Base-by-base conservation (phyloP, 2,329 filamentous ascomycete genomes). In the Cryphonectria japonica region DNA sequence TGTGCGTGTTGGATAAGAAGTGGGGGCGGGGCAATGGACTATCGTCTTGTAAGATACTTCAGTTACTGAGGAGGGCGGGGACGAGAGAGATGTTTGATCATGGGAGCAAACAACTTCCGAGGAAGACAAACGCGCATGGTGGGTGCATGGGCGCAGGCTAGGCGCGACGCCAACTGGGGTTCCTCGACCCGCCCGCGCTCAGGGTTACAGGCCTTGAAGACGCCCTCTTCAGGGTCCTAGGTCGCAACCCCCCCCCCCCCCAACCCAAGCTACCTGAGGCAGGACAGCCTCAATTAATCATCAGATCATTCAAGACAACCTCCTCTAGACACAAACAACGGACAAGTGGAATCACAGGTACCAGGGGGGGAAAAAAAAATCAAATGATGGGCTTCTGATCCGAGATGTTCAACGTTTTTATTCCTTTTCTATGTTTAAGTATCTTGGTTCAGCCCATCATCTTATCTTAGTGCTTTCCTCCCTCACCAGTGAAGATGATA, bases 401-500 rank as follows among this genome's bases (percentile, higher is more conserved):
- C 26, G 9, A 22, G 8, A 46, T 11, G n/a, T 4, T 61, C 37
- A 39, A 66, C 57, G 50, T 66, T 59, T 50, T 41, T 65, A 54
- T 63, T 69, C 32, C 34, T 34, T 34, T 34, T 67, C 66, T 72
- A 68, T 72, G 50, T 68, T 32, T 37, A 65, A 63, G 41, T 68
- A 68, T 57, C 34, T 68, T 60, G 46, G 46, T 63, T 52, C 66
- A 34, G 26, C 34, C 68, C 54, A 50, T 68, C 70, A 26, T 26
- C 26, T 26, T 54, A 50, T 62, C 66, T 22, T 9, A 41, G 32
- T 68, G 71, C 65, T 50, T 46, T n/a, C 6, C 6, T 52, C 59
- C 54, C 61, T 68, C 68, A 70, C 54, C 71, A 67, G 43, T 54
- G 37, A 66, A 70, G 71, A 72, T 70, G 68, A 70, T 54, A 52